Conservation (phyloP, 306 rosid species). For the Betula pendula region DNA sequence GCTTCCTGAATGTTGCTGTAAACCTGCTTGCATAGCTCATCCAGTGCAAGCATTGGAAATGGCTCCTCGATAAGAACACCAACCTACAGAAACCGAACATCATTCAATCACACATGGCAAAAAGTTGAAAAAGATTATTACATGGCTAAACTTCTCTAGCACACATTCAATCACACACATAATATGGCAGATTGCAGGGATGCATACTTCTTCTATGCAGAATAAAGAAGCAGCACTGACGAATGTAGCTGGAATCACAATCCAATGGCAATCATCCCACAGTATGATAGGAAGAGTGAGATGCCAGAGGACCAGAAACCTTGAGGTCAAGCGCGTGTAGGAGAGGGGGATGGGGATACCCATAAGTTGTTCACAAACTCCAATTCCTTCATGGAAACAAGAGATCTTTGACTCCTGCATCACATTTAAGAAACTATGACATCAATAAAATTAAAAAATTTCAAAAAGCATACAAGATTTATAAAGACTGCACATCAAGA, state of each 20-base stretch:
- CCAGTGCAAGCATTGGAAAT: conserved; percentile 85
- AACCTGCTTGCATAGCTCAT: conserved; percentile 62
- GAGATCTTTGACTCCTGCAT: conserved; percentile 73
- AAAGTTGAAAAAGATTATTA: not conserved
- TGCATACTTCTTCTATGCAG: conserved; percentile 89
- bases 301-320: conserved; percentile 91
- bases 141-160: not conserved
- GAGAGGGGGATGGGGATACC: conserved; percentile 94
- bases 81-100: conserved; percentile 47
- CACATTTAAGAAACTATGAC: conserved; percentile 14
- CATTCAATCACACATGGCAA: not conserved
- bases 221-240: conserved; percentile 89
- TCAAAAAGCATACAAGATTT: not conserved
- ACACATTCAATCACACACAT: conserved; percentile 5
- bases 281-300: conserved; percentile 87
- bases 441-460: not conserved
- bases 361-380: conserved; percentile 78
- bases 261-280: conserved; percentile 96
- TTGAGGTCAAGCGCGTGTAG: conserved; percentile 90
- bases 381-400: conserved; percentile 85
- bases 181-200: conserved; percentile 15
- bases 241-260: conserved; percentile 92
- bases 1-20: conserved; percentile 66
- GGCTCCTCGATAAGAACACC: conserved; percentile 98
- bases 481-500: not conserved